Base-by-base conservation (phyloP, 768 basidiomycete genomes). In the Leucocoprinus sp. region DNA sequence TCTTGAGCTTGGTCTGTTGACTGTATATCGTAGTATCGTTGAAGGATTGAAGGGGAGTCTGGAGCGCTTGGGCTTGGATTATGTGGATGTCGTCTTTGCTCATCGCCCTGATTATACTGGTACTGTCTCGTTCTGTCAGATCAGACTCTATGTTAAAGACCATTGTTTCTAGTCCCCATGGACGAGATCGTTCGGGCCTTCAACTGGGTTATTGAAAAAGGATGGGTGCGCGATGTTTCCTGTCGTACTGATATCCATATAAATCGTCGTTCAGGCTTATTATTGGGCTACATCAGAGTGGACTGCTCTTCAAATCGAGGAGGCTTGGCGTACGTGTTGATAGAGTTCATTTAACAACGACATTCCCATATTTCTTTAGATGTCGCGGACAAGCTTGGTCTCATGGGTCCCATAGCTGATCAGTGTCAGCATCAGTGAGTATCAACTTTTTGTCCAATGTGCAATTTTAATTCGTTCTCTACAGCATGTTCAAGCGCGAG, bases 201-300 rank as follows among this genome's bases (percentile, higher is more conserved):
- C 70, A 87, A 85, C 66, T 79, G 68, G 53, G 70, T 87, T 21
- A 85, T 90, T 53, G 76, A 84, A 41, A 65, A 77, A 52, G 84
- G 83, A 56, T 81, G 80, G 80, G 78, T 73, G 47, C 8, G 56
- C 18, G 28, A 9, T n/a, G n/a, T 21, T 21, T 11, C 18, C 52
- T 34, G 53, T 54, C 22, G 28, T 8, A 1, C 19, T 43, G 17
- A 24, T 38, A 37, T 42, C 33, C 15, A 27, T 22, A 29, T 33
- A 34, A 14, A 21, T 19, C 5, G 22, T 19, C 3, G 18, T 39
- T 18, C 37, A 77, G 74, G 75, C 80, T 3, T 77, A 72, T 59
- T 82, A 82, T 58, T 84, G 83, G 82, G 84, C 68, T 19, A 86
- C 84, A 1, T 83, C 80, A 7, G 87, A 90, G 60, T 91, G 88